Conservation (phyloP, 164 flowering plant genomes). For the Sedum album region DNA sequence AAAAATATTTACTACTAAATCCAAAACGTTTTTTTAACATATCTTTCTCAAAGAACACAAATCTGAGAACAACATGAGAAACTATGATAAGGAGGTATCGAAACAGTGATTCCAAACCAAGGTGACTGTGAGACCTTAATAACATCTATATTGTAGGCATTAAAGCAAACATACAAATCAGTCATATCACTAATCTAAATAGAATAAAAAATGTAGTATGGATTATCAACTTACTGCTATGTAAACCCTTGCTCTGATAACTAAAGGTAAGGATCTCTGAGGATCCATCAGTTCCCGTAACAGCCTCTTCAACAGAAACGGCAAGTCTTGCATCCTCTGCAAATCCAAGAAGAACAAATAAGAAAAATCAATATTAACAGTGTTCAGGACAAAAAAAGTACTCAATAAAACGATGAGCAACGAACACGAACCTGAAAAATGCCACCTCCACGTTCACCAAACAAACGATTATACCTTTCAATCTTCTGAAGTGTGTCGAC, state of each 20-base stretch:
- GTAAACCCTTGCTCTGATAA: constrained; percentile 61
- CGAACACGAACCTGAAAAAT: constrained; percentile 47
- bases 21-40: background rate
- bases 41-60: background rate
- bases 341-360: background rate
- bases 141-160: too few species aligned
- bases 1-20: background rate
- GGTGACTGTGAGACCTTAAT: background rate
- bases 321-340: constrained; percentile 81
- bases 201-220: background rate
- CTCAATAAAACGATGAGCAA: background rate
- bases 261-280: constrained; percentile 70
- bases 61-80: background rate
- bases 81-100: background rate
- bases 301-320: constrained; percentile 67
- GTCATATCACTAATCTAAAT: background rate
- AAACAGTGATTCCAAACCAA: background rate
- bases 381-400: background rate
- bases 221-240: constrained; percentile 48
- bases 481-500: constrained; percentile 32
- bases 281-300: constrained; percentile 70
- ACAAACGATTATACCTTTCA: constrained; percentile 61
- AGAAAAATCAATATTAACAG: background rate
- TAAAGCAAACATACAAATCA: background rate
- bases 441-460: constrained; percentile 42